Percentiles rank a stretch among this genome's conserved stretches.
Evolutionary conservation across 1,284 basidiomycete species (phyloP).

Genomic region (Pholiota adiposa): DNA sequence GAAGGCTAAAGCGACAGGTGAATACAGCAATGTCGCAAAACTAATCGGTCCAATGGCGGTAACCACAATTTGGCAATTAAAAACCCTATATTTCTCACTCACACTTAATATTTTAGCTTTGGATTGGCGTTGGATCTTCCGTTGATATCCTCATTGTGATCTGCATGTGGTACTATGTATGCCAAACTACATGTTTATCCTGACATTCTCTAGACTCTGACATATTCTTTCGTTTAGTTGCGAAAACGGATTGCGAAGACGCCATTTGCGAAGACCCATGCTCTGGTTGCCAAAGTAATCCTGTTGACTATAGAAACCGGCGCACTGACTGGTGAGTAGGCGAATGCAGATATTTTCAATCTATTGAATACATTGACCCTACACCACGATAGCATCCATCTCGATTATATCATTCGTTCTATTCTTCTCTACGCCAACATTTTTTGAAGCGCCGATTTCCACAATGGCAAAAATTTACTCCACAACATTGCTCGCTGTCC

Average conservation of each 20-base stretch:
- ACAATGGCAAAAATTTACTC: constrained; percentile 10
- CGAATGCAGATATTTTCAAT: background rate
- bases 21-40: background rate
- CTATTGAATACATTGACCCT: too few relatives aligned
- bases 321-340: constrained; percentile 5
- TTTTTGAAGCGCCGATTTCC: background rate
- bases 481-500: constrained; percentile 5
- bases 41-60: background rate
- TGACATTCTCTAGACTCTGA: background rate
- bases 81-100: background rate
- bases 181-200: background rate
- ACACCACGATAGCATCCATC: constrained; percentile 1
- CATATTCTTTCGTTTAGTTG: background rate
- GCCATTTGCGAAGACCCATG: constrained; percentile 10
- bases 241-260: background rate
- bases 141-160: constrained; percentile 13
- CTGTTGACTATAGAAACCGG: constrained; percentile 12
- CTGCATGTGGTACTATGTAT: constrained; percentile 18
- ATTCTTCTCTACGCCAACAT: background rate
- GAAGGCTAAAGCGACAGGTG: background rate
- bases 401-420: constrained; percentile 3
- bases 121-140: constrained; percentile 2
- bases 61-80: background rate
- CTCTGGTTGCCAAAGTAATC: constrained; percentile 5
- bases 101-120: background rate